A percentile compares a stretch with the other conserved stretches of the same genome.
phyloP scores from a whole-genome alignment of 257 asterid genomes.

The Knoxia roxburghii region DNA sequence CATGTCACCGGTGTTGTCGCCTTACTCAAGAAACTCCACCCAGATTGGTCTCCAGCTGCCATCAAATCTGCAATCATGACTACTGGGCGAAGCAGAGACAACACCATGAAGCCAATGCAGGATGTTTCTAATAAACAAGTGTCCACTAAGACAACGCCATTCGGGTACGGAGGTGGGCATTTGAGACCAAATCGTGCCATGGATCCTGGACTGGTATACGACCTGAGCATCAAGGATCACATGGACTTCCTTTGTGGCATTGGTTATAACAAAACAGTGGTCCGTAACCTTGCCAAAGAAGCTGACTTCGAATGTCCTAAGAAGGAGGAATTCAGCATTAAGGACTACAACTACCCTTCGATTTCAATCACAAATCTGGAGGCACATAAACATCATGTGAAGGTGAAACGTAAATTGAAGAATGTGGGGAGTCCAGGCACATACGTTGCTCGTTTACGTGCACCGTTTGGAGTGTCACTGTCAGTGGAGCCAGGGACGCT shows the following conservation, averaged over 20 bases:
- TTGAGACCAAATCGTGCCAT: slow-evolving; percentile 50
- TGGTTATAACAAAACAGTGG: slow-evolving; percentile 33
- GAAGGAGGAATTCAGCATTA: slow-evolving; percentile 13
- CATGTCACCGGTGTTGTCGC: slow-evolving; percentile 61
- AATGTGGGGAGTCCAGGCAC: slow-evolving; percentile 49
- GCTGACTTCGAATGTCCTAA: slow-evolving; percentile 33
- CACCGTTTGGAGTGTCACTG: slow-evolving; percentile 27
- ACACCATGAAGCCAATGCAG: slow-evolving; percentile 28
- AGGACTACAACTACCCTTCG: slow-evolving; percentile 55
- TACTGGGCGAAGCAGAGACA: slow-evolving; percentile 51
- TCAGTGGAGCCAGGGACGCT: slow-evolving; percentile 30
- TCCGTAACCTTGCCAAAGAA: slow-evolving; percentile 10
- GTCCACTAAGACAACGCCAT: slow-evolving; percentile 39
- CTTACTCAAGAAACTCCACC: slow-evolving; percentile 45
- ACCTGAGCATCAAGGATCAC: slow-evolving; percentile 36
- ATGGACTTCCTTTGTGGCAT: slow-evolving; percentile 48
- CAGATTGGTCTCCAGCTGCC: slow-evolving; percentile 68
- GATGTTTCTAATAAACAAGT: background rate
- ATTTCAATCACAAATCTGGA: slow-evolving; percentile 22
- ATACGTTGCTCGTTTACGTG: slow-evolving; percentile 27
- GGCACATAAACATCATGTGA: slow-evolving; percentile 9
- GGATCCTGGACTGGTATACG: slow-evolving; percentile 67
- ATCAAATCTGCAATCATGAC: slow-evolving; percentile 61
- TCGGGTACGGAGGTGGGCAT: slow-evolving; percentile 49
- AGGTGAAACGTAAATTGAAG: slow-evolving; percentile 36